These are phyloP conservation scores for Leccinum uliginosum DNA, from an alignment of 768 basidiomycete genomes.

Conservation along the genomic window DNA sequence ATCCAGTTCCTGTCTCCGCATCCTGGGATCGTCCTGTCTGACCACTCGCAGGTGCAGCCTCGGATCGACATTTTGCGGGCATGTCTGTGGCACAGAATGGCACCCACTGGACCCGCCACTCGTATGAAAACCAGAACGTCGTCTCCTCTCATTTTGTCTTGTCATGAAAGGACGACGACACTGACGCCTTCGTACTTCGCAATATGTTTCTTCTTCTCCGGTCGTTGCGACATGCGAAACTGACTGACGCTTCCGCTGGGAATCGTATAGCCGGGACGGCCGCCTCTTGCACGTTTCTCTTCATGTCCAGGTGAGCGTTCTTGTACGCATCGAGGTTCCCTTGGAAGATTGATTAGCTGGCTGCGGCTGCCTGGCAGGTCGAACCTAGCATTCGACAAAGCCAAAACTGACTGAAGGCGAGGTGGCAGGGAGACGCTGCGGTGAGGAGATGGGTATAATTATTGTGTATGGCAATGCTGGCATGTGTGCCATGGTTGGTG, in stretches of 20 bases:
- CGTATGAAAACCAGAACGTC: too few species aligned
- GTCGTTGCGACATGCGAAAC: neutral
- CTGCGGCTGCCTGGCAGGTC: conserved; percentile 75
- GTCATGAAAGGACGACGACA: conserved; percentile 98
- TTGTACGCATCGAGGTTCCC: conserved; percentile 92
- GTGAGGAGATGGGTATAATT: neutral
- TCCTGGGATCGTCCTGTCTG: too few species aligned
- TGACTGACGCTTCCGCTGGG: conserved; percentile 40
- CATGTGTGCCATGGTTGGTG: too few species aligned
- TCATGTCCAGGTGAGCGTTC: conserved; percentile 52
- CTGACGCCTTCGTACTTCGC: conserved; percentile 92
- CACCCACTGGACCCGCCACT: too few species aligned
- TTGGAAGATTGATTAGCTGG: conserved; percentile 90
- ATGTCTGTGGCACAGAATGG: too few species aligned
- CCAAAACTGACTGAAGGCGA: conserved; percentile 43
- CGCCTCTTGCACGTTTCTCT: too few species aligned
- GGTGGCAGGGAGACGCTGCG: neutral
- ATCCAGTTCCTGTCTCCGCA: too few species aligned
- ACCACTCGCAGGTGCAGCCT: too few species aligned
- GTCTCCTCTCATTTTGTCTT: too few species aligned
- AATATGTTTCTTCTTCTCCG: conserved; percentile 45
- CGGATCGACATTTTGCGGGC: too few species aligned
- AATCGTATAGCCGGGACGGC: conserved; percentile 95
- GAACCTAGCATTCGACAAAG: conserved; percentile 34
- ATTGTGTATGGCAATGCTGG: too few species aligned